Evolutionary conservation across 805 yeast species (phyloP), one percentile per base, ranked within the genome.

Genomic region (Jamesozyma spencerorum): DNA sequence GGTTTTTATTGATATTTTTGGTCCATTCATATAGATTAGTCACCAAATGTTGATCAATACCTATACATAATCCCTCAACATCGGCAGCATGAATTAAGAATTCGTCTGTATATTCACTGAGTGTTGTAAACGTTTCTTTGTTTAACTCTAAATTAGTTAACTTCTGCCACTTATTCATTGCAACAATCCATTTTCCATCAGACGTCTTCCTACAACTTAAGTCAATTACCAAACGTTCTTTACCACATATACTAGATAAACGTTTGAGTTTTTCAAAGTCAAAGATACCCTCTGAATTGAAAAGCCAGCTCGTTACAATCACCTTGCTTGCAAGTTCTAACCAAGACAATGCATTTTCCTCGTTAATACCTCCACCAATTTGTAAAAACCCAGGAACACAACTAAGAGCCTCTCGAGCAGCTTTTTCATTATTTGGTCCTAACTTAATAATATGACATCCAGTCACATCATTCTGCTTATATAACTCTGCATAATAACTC

Each of bases 131-230:
- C 20, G 82, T 72, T 19, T 71, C 73, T 37, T 61, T 58, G 37
- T 67, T 68, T 40, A 92, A 66, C 41, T 65, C 71, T 34, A 79
- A 70, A 31, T 71, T 71, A 0, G 99, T 92, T 22, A 88, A 62
- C 0, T 88, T 83, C 59, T 88, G 97, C 99, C 99, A 92, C 62
- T 87, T 83, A 63, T 92, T 88, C 78, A 87, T 92, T 2, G 97
- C 96, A n/a, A 92, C 98, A 28, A 81, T 72, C 98, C 98, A 92
- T 36, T 43, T 50, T 7, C 42, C 40, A 18, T 47, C 50, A 6
- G 41, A 49, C 5, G 54, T 55, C 14, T 65, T 62, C 44, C 94
- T 72, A 60, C 97, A 90, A 58, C 95, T 85, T 53, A 92, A 69
- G 59, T 92, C 98, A 33, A 92, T 80, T 7, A 92, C 88, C n/a